Evolutionary conservation across 345 rosid species (phyloP), one percentile per base, ranked within the genome.

Genomic region (Gossypium longicalyx): DNA sequence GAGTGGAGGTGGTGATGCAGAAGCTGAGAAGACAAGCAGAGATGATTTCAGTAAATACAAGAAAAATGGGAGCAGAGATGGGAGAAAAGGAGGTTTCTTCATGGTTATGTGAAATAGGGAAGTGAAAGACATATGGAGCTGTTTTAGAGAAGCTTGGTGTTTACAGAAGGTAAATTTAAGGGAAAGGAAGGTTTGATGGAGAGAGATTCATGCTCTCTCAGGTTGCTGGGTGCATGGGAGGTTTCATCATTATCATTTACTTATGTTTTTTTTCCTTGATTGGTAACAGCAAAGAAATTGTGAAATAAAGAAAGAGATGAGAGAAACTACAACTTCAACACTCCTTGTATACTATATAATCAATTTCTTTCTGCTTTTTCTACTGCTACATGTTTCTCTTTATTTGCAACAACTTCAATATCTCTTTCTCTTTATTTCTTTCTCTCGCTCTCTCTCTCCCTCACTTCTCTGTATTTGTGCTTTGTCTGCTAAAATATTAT

Each of bases 241-340:
- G 85, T 74, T 85, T 83, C 89, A 88, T 91, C 72, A 88, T 89
- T 84, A 88, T 77, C 75, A 80, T 73, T n/a, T 22, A 47, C 58
- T 81, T n/a, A 53, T n/a, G 17, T 15, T 16, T 7, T 34, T 76
- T 77, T 67, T 76, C 76, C 59, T 78, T 65, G 77, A 73, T 76
- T 77, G 79, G 79, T 22, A 74, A 58, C 27, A 20, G 13, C 13
- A 2, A 56, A 56, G 23, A n/a, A n/a, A 54, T 54, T 34, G 41
- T 34, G 41, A 5, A 34, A n/a, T 7, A 6, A 58, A 11, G n/a
- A 53, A 41, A 19, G 77, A 49, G 20, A 23, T 4, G 25, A 53
- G 27, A 49, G 38, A 10, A 70, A 17, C 11, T 7, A 57, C n/a
- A 9, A 57, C 41, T 19, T 12, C n/a, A 12, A 22, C 41, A n/a